Percentiles rank a stretch among this genome's conserved stretches.
These are phyloP conservation scores for Rhizoctonia solani DNA, from an alignment of 1,284 basidiomycete genomes.

Conservation along the genomic window DNA sequence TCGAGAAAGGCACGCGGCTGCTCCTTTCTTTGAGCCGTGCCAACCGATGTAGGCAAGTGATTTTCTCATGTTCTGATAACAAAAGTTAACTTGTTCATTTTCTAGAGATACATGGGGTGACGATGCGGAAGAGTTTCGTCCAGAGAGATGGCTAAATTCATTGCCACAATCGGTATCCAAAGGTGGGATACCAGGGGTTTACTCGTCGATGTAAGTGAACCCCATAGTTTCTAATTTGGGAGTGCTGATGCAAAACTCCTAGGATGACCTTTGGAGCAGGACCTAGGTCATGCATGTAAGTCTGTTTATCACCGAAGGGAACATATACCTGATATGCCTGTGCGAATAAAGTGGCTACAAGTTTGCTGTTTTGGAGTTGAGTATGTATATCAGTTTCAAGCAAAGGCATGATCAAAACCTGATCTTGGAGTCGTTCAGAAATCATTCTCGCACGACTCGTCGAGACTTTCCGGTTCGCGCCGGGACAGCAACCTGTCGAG, in stretches of 20 bases:
- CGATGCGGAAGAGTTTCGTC: conserved; percentile 40
- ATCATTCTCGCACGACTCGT: background rate
- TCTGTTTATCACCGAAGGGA: no score
- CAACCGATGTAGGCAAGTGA: conserved; percentile 3
- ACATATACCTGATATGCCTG: background rate
- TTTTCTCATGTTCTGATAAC: background rate
- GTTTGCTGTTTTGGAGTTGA: background rate
- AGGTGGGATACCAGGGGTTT: conserved; percentile 40
- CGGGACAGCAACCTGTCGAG: background rate
- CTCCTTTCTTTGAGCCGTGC: background rate
- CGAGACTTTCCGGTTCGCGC: background rate
- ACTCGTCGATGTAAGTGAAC: conserved; percentile 40
- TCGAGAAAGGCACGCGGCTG: conserved; percentile 5
- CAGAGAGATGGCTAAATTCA: conserved; percentile 41
- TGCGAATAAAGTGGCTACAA: background rate
- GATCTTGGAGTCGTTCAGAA: background rate
- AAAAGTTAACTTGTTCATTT: background rate
- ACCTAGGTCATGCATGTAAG: conserved; percentile 10
- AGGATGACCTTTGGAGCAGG: background rate
- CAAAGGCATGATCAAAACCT: background rate
- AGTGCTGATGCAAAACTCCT: background rate
- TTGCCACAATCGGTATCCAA: conserved; percentile 29
- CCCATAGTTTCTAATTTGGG: background rate
- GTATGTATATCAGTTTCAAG: background rate
- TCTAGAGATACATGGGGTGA: conserved; percentile 39